Evolutionary conservation across 805 yeast species (phyloP), one percentile per base, ranked within the genome.

Genomic region (Priceomyces fermenticarens): DNA sequence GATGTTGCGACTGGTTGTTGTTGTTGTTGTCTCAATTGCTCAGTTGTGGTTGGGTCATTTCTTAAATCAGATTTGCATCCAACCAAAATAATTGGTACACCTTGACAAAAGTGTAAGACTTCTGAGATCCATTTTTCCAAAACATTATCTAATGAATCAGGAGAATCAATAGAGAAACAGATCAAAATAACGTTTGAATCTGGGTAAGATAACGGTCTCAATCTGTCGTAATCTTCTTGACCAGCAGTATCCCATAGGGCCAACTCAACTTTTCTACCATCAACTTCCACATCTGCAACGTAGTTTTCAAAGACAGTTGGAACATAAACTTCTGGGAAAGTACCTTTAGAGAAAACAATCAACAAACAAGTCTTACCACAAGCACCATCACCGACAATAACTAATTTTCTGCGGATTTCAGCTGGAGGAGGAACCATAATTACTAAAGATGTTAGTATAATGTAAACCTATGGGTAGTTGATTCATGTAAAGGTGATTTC

Each of bases 221-320:
- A 74, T 67, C 96, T 85, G 67, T 88, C 96, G 63, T 89, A 89
- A 73, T 90, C 97, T 75, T 89, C 97, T 78, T 89, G 97, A 51
- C 97, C 97, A 42, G 97, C 96, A 53, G 97, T 89, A 88, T 89
- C 97, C 97, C 97, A 89, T 52, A 89, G 74, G 6, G 96, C 96
- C 66, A 89, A 74, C 64, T 90, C 96, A 44, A 91, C 97, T 47
- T 63, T 68, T 65, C 74, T 67, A 31, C 73, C 73, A 44, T 69
- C 74, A 30, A 68, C 96, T 50, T 67, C 73, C 43, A 91, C 97
- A 64, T 89, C 97, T 35, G 97, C 95, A 55, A 91, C 97, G 67
- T 91, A 93, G 75, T 90, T 93, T 66, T 91, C 98, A 59, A 91
- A 91, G 46, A 91, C 98, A 16, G 97, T 88, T 60, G 97, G 97